Evolutionary conservation across 192 early-diverging fungal genomes (phyloP), one percentile per base, ranked within the genome.

Genomic region (Tieghemiomyces parasiticus): DNA sequence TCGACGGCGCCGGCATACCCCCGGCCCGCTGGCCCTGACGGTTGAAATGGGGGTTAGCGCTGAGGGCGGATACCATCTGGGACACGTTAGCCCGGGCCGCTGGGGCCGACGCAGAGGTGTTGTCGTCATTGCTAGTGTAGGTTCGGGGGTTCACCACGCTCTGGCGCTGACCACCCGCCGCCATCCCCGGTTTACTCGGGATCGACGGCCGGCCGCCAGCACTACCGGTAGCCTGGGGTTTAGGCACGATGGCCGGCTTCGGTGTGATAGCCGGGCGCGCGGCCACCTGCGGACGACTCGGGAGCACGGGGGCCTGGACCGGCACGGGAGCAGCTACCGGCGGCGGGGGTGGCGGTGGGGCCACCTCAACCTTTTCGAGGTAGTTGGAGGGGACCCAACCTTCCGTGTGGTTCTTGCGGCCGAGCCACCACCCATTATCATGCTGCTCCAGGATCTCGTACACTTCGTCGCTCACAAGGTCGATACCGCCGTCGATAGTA

Each of bases 341-440:
- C 33, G 76, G 63, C 9, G 74, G 62, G 28, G 67, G 61, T 8
- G 70, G 51, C 26, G 68, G 61, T 16, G 66, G 68, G 35, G 69
- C 66, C 1, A 69, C 67, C 28, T 72, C 69, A 13, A 76, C 79
- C 35, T 80, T 80, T 46, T 85, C 83, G 28, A 86, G 60, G 59
- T 88, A 88, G 66, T 88, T 86, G 60, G 82, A 84, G n/a, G 86
- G 86, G 16, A 88, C 76, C 86, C 84, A 89, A 28, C 83, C 83
- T 71, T 86, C 81, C 35, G 60, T 69, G 33, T 79, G 81, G 53
- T 76, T 76, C 47, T 73, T 69, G 47, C 61, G 47, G 35, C 65
- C 72, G 14, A 78, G 63, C 80, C 71, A 78, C 70, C 72, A 80
- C 58, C 78, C 81, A 64, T 70, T 82, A 29, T 72, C 59, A 59